Evolutionary conservation across 257 asterid genomes (phyloP).

Genomic region (Przewalskia tangutica): DNA sequence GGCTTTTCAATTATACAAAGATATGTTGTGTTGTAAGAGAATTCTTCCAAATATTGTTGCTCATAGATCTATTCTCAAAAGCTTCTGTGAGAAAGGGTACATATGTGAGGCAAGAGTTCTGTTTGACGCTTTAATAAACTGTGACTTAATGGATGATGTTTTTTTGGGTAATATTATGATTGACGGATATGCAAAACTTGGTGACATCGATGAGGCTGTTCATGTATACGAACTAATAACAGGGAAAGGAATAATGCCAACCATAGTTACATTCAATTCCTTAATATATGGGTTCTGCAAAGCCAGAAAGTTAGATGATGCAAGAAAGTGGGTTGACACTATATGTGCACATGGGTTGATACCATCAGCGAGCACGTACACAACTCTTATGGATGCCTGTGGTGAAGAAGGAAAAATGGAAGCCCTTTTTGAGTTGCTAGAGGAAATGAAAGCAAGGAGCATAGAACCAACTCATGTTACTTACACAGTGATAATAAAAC

Average conservation of each 20-base stretch:
- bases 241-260: constrained; percentile 57
- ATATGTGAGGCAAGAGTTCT: constrained; percentile 47
- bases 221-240: constrained; percentile 28
- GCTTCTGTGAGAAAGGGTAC: constrained; percentile 40
- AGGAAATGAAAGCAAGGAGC: constrained; percentile 44
- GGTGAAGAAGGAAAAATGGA: constrained; percentile 36
- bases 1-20: constrained; percentile 38
- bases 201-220: constrained; percentile 45
- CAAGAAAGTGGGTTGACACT: constrained; percentile 24
- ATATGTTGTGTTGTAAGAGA: constrained; percentile 39
- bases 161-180: constrained; percentile 60
- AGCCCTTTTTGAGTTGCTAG: constrained; percentile 24
- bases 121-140: constrained; percentile 33
- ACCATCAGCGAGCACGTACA: constrained; percentile 51
- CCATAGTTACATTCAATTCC: constrained; percentile 51
- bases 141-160: constrained; percentile 38
- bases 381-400: constrained; percentile 57
- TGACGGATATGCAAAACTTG: constrained; percentile 49
- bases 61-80: constrained; percentile 38
- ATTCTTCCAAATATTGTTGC: constrained; percentile 26
- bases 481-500: constrained; percentile 58
- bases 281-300: constrained; percentile 56
- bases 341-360: constrained; percentile 31
- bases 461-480: constrained; percentile 53
- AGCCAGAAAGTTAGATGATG: constrained; percentile 28